Conservation (phyloP, 345 rosid genomes). For the Theobroma cacao region DNA sequence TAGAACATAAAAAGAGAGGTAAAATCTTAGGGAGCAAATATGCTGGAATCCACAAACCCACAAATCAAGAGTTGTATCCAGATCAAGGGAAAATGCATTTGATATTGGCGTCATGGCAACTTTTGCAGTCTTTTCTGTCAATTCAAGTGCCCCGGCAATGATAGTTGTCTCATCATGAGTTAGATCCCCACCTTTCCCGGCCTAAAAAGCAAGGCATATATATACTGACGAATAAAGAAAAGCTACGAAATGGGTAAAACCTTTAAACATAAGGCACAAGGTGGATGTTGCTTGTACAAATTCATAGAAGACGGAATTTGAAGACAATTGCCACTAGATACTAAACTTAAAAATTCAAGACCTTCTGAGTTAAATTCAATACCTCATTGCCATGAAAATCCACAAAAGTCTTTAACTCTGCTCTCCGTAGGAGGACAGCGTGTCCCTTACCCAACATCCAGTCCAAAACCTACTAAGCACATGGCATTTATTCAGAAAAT, state of each 20-base stretch:
- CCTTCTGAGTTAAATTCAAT: slow-evolving; percentile 3
- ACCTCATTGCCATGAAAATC: slow-evolving; percentile 94
- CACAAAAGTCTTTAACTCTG: slow-evolving; percentile 92
- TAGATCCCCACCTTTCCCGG: slow-evolving; percentile 93
- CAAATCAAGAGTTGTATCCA: slow-evolving; percentile 91
- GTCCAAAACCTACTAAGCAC: slow-evolving; percentile 65
- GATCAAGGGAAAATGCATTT: slow-evolving; percentile 96
- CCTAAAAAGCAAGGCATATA: slow-evolving; percentile 40
- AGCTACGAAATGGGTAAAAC: neutral
- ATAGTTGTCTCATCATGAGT: slow-evolving; percentile 94
- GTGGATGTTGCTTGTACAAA: slow-evolving; percentile 11
- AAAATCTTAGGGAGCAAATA: slow-evolving; percentile 18
- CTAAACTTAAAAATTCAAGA: neutral
- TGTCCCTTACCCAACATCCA: slow-evolving; percentile 99
- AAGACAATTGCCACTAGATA: neutral
- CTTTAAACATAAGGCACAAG: slow-evolving; percentile 7
- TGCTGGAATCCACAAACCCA: slow-evolving; percentile 50
- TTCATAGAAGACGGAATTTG: slow-evolving; percentile 4
- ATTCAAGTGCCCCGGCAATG: slow-evolving; percentile 92
- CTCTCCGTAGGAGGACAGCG: slow-evolving; percentile 81
- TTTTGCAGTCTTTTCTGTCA: slow-evolving; percentile 89
- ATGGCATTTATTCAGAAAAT: slow-evolving; percentile 6
- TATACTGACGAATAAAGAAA: slow-evolving; percentile 15
- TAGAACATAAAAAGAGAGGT: slow-evolving; percentile 6
- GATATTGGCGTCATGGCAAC: slow-evolving; percentile 95